Conservation (phyloP, 2,329 filamentous ascomycete species). For the Arthroderma uncinatum region DNA sequence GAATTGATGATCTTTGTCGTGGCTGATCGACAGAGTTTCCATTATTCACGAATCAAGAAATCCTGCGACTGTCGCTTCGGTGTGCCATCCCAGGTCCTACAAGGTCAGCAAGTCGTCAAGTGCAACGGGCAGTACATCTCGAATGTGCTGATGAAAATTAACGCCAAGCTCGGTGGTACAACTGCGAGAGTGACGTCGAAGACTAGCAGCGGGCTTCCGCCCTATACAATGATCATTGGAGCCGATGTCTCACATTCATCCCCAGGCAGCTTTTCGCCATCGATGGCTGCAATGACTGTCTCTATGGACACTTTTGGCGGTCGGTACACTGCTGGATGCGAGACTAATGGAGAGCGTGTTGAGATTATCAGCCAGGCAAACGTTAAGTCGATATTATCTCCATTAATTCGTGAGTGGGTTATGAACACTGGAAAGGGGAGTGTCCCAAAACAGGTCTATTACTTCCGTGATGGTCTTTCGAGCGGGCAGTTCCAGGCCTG, state of each 20-base stretch:
- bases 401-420: slow-evolving; percentile 56
- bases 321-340: slow-evolving; percentile 65
- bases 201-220: slow-evolving; percentile 30
- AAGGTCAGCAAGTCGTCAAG: slow-evolving; percentile 56
- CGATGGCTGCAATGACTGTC: slow-evolving; percentile 78
- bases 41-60: slow-evolving; percentile 82
- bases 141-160: slow-evolving; percentile 94
- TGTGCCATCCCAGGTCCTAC: slow-evolving; percentile 74
- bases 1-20: slow-evolving; percentile 75
- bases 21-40: slow-evolving; percentile 54
- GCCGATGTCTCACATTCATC: slow-evolving; percentile 80
- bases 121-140: slow-evolving; percentile 74
- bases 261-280: slow-evolving; percentile 55
- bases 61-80: slow-evolving; percentile 74
- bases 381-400: slow-evolving; percentile 53
- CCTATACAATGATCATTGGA: slow-evolving; percentile 68
- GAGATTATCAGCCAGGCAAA: slow-evolving; percentile 67
- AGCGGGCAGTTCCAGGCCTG: slow-evolving; percentile 78
- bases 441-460: slow-evolving; percentile 65
- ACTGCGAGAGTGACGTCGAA: slow-evolving; percentile 47
- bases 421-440: slow-evolving; percentile 42
- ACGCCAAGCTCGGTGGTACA: slow-evolving; percentile 81
- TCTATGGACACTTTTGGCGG: slow-evolving; percentile 60
- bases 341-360: slow-evolving; percentile 71
- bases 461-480: slow-evolving; percentile 85